These are phyloP conservation scores for Cafeteria roenbergensis DNA, from an alignment of 108 stramenopile genomes.

Conservation along the genomic window DNA sequence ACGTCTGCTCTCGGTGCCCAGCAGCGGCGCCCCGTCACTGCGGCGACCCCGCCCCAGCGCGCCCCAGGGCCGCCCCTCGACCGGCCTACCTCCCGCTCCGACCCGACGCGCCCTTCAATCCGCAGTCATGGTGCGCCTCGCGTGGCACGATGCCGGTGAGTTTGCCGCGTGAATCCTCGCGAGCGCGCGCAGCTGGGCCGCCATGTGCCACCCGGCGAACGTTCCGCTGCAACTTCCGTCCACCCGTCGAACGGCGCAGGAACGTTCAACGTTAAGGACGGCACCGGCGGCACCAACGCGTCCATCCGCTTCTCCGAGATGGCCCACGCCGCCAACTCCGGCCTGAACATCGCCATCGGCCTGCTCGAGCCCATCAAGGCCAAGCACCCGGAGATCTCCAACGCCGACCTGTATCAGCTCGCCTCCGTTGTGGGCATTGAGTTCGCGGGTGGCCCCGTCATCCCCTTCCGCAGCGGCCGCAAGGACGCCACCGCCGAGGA, in stretches of 20 bases:
- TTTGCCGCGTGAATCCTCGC: too few relatives aligned
- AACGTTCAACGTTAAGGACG: constrained; percentile 7
- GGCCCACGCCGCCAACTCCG: constrained; percentile 78
- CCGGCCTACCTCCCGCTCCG: too few relatives aligned
- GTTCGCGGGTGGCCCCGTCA: constrained; percentile 59
- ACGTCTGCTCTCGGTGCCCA: too few relatives aligned
- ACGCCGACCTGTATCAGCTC: constrained; percentile 83
- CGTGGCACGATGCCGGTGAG: constrained; percentile 38
- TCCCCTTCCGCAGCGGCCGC: constrained; percentile 61
- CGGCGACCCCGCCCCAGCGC: too few relatives aligned
- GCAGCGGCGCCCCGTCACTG: too few relatives aligned
- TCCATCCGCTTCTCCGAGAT: constrained; percentile 40
- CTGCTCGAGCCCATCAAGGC: constrained; percentile 70
- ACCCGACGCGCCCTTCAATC: too few relatives aligned
- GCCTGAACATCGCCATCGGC: constrained; percentile 54
- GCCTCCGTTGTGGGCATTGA: constrained; percentile 60
- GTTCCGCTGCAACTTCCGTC: too few relatives aligned
- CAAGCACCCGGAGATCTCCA: constrained; percentile 67
- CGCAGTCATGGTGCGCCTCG: constrained; percentile 34
- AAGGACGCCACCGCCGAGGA: constrained; percentile 49
- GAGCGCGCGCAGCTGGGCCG: too few relatives aligned
- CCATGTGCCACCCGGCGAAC: constrained; percentile 7
- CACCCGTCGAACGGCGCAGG: constrained; percentile 17
- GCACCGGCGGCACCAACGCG: constrained; percentile 38
- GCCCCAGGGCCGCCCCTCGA: too few relatives aligned